A percentile compares a stretch with the other conserved stretches of the same genome.
Conservation (phyloP, 768 basidiomycete species). For the Trametopsis cervina region DNA sequence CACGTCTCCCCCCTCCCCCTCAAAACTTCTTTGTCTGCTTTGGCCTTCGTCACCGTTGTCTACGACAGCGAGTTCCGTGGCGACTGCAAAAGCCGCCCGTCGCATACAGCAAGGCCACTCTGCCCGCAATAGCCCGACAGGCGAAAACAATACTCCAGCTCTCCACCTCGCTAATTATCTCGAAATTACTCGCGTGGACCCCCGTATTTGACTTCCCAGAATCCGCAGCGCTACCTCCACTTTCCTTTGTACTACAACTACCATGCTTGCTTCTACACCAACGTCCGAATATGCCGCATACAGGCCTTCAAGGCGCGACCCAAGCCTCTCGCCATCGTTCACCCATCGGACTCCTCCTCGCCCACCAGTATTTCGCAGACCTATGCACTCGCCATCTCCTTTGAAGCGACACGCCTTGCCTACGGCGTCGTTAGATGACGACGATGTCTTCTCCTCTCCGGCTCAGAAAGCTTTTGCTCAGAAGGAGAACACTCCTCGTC, state of each 20-base stretch:
- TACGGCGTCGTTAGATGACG: constrained; percentile 30
- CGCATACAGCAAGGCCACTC: background rate
- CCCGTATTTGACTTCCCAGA: constrained; percentile 4
- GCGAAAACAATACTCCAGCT: constrained; percentile 4
- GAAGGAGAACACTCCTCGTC: constrained; percentile 10
- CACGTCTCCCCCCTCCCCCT: background rate
- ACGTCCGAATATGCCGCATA: constrained; percentile 29
- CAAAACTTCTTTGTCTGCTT: constrained; percentile 5
- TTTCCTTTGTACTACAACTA: constrained; percentile 21
- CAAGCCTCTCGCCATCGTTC: constrained; percentile 28
- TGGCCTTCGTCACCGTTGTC: constrained; percentile 5
- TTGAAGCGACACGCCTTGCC: constrained; percentile 41
- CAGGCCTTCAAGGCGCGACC: constrained; percentile 26
- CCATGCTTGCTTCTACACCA: constrained; percentile 27
- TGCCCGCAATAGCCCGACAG: background rate
- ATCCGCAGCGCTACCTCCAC: constrained; percentile 17
- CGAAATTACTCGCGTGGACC: constrained; percentile 12
- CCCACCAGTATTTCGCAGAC: constrained; percentile 38
- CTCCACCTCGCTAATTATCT: background rate
- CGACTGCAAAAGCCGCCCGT: constrained; percentile 1
- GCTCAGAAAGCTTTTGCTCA: constrained; percentile 34
- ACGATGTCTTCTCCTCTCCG: constrained; percentile 46
- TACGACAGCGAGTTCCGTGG: constrained; percentile 4
- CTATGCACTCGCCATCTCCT: constrained; percentile 62
- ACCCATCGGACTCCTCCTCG: constrained; percentile 29